A percentile compares a stretch with the other conserved stretches of the same genome.
phyloP scores from a whole-genome alignment of 495 filamentous ascomycete species.

The Jackrogersella minutella region DNA sequence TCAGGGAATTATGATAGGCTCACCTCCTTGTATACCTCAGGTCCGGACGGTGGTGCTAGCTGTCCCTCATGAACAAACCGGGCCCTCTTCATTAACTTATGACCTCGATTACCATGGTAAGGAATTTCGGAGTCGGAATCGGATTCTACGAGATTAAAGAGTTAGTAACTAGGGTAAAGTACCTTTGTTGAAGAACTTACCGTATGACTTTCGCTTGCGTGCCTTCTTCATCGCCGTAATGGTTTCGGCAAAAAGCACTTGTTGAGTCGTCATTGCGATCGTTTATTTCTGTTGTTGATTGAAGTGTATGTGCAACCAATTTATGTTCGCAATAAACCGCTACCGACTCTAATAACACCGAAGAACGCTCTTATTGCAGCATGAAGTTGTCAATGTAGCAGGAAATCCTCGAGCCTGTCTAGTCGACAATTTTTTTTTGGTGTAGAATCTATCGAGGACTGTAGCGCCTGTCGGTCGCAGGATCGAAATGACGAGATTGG shows the following conservation, averaged over 20 bases:
- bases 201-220: conserved; percentile 67
- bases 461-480: conserved; percentile 27
- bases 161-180: conserved; percentile 19
- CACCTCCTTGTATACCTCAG: conserved; percentile 87
- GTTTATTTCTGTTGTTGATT: conserved; percentile 14
- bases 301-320: conserved; percentile 1
- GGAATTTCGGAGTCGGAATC: conserved; percentile 87
- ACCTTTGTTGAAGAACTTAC: conserved; percentile 46
- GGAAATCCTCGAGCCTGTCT: neutral
- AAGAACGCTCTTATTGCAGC: neutral
- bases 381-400: neutral
- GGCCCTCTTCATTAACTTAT: conserved; percentile 87
- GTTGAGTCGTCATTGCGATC: conserved; percentile 73
- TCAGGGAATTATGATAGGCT: conserved; percentile 32
- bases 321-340: neutral
- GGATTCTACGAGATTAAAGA: conserved; percentile 64
- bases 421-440: neutral
- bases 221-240: conserved; percentile 80
- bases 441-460: neutral
- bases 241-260: conserved; percentile 73
- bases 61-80: conserved; percentile 80
- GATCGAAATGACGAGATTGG: conserved; percentile 21
- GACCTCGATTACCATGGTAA: conserved; percentile 84
- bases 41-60: conserved; percentile 71
- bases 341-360: neutral